These are phyloP conservation scores for Tetraselmis chui DNA, from an alignment of 139 green algal species.

Conservation along the genomic window DNA sequence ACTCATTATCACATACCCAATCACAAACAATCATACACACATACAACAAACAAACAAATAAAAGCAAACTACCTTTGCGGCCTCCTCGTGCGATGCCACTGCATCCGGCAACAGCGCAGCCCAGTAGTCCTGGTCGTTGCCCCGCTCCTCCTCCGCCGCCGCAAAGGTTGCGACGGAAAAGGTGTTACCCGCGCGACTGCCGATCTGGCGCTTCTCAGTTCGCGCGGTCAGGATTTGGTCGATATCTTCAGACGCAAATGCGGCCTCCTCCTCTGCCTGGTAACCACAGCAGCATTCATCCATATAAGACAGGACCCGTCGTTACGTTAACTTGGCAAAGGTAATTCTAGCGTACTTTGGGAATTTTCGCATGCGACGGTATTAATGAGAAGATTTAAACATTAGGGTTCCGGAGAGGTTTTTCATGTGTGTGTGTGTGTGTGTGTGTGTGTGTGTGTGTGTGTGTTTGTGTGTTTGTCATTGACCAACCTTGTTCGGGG, in stretches of 20 bases:
- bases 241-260: constrained; percentile 73
- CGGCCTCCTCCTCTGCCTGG: constrained; percentile 18
- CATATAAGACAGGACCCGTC: too few species aligned
- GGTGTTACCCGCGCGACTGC: constrained; percentile 64
- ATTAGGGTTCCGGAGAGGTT: too few species aligned
- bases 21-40: too few species aligned
- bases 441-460: too few species aligned
- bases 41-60: too few species aligned
- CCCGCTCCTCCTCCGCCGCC: constrained; percentile 19
- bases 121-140: constrained; percentile 51
- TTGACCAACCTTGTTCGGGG: constrained; percentile 25
- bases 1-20: neutral
- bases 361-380: too few species aligned
- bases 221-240: constrained; percentile 70
- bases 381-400: too few species aligned
- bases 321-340: too few species aligned
- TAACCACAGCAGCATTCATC: too few species aligned
- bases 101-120: constrained; percentile 55
- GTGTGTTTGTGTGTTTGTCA: too few species aligned
- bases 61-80: constrained; percentile 1
- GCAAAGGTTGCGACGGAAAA: constrained; percentile 74
- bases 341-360: too few species aligned
- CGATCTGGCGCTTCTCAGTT: constrained; percentile 83
- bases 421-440: too few species aligned
- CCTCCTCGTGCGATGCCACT: constrained; percentile 23